Evolutionary conservation across 2,329 filamentous ascomycete species (phyloP).

Genomic region (Piedraia hortae): DNA sequence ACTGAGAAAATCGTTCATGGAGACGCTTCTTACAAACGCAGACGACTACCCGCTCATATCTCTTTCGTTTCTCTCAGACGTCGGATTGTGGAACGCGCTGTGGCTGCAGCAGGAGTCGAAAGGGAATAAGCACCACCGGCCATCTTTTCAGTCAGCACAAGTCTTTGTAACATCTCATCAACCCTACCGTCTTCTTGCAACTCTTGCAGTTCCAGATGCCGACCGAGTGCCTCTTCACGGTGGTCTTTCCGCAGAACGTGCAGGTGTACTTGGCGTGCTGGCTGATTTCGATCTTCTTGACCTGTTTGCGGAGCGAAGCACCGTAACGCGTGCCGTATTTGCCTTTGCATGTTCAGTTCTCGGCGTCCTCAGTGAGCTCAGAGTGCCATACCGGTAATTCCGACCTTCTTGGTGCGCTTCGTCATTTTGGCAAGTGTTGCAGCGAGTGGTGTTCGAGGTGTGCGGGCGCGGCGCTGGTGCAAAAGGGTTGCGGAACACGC

Average conservation of each 20-base stretch:
- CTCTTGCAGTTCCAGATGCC: slow-evolving; percentile 94
- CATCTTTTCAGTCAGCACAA: too few species aligned
- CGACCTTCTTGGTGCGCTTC: slow-evolving; percentile 95
- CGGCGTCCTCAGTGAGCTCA: not conserved
- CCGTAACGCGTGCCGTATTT: slow-evolving; percentile 95
- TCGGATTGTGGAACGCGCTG: slow-evolving; percentile 87
- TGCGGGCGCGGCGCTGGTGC: too few species aligned
- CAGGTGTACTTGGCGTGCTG: slow-evolving; percentile 74
- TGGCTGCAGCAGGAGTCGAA: slow-evolving; percentile 75
- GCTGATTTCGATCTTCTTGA: slow-evolving; percentile 99
- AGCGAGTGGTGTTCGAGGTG: slow-evolving; percentile 1
- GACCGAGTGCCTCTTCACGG: slow-evolving; percentile 45
- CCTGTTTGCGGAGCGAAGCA: slow-evolving; percentile 98
- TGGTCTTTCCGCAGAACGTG: slow-evolving; percentile 96
- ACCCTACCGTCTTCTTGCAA: slow-evolving; percentile 54
- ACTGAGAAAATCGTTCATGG: too few species aligned
- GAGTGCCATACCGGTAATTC: slow-evolving; percentile 43
- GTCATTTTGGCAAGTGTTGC: slow-evolving; percentile 39
- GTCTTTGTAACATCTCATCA: not conserved
- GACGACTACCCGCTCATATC: too few species aligned
- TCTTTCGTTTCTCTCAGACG: slow-evolving; percentile 93
- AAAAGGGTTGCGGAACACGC: too few species aligned
- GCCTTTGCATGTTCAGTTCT: slow-evolving; percentile 12
- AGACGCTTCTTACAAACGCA: too few species aligned
- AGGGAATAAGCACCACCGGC: slow-evolving; percentile 87